Conservation (phyloP, 768 basidiomycete species). For the Russula ochroleuca region DNA sequence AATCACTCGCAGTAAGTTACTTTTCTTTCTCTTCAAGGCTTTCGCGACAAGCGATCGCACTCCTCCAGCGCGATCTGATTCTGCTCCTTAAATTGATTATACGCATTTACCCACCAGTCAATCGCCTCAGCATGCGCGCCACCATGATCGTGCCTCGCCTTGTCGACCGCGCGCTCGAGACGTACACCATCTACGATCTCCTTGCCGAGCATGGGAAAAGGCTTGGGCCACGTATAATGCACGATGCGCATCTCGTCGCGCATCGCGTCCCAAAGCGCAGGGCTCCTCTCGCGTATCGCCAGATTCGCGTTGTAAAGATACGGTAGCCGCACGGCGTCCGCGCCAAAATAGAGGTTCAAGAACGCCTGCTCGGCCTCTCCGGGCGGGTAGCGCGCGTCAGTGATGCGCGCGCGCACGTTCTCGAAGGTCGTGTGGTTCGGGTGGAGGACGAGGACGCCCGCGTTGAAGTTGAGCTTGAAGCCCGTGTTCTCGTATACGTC, state of each 20-base stretch:
- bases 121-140: slow-evolving; percentile 29
- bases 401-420: slow-evolving; percentile 38
- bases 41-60: slow-evolving; percentile 6
- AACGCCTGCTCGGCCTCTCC: slow-evolving; percentile 45
- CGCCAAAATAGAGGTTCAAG: slow-evolving; percentile 38
- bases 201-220: slow-evolving; percentile 29
- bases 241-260: slow-evolving; percentile 34
- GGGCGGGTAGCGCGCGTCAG: slow-evolving; percentile 38
- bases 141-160: slow-evolving; percentile 18
- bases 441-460: slow-evolving; percentile 36
- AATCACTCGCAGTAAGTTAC: not conserved
- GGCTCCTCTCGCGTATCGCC: slow-evolving; percentile 35
- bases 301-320: slow-evolving; percentile 39
- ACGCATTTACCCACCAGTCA: slow-evolving; percentile 31
- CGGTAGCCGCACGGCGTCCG: slow-evolving; percentile 35
- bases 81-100: slow-evolving; percentile 28
- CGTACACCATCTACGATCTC: slow-evolving; percentile 28
- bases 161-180: slow-evolving; percentile 27
- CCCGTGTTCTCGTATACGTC: slow-evolving; percentile 38
- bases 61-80: not conserved
- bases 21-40: too few relatives aligned
- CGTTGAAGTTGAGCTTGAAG: slow-evolving; percentile 39
- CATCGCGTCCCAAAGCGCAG: slow-evolving; percentile 34
- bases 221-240: slow-evolving; percentile 37
- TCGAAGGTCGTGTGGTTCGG: slow-evolving; percentile 33